These are phyloP conservation scores for Pseudogymnoascus sp. DNA, from an alignment of 2,329 filamentous ascomycete species.

Conservation along the genomic window DNA sequence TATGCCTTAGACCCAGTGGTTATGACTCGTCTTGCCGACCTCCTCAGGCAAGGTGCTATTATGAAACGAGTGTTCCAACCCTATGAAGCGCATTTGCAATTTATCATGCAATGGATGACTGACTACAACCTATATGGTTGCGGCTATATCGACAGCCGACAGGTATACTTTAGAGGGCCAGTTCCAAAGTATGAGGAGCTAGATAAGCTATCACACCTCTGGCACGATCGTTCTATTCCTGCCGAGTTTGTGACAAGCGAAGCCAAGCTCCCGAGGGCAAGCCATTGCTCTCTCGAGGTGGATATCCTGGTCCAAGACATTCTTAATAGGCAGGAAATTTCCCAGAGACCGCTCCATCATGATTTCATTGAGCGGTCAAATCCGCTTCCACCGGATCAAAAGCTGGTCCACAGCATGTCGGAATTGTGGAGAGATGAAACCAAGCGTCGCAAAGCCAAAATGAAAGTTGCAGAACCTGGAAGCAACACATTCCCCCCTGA, in stretches of 20 bases:
- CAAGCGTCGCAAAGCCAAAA: slow-evolving; percentile 64
- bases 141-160: slow-evolving; percentile 69
- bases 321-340: slow-evolving; percentile 69
- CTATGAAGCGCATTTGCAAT: slow-evolving; percentile 90
- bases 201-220: slow-evolving; percentile 56
- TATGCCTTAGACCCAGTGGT: slow-evolving; percentile 84
- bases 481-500: slow-evolving; percentile 77
- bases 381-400: slow-evolving; percentile 61
- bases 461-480: slow-evolving; percentile 56
- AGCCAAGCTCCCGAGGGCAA: slow-evolving; percentile 63
- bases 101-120: slow-evolving; percentile 92
- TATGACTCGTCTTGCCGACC: slow-evolving; percentile 80
- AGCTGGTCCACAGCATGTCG: slow-evolving; percentile 89
- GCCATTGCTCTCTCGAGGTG: slow-evolving; percentile 83
- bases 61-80: slow-evolving; percentile 81
- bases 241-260: slow-evolving; percentile 54
- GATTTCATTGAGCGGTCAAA: slow-evolving; percentile 70
- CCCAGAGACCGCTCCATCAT: slow-evolving; percentile 74
- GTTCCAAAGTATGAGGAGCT: slow-evolving; percentile 64
- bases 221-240: slow-evolving; percentile 72
- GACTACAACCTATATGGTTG: slow-evolving; percentile 98
- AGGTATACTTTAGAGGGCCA: slow-evolving; percentile 66
- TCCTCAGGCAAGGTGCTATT: slow-evolving; percentile 81
- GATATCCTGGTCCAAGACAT: slow-evolving; percentile 89
- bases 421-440: slow-evolving; percentile 89